These are phyloP conservation scores for Pleurozium schreberi DNA, from an alignment of 225 moss, liverwort and hornwort genomes.

Conservation along the genomic window DNA sequence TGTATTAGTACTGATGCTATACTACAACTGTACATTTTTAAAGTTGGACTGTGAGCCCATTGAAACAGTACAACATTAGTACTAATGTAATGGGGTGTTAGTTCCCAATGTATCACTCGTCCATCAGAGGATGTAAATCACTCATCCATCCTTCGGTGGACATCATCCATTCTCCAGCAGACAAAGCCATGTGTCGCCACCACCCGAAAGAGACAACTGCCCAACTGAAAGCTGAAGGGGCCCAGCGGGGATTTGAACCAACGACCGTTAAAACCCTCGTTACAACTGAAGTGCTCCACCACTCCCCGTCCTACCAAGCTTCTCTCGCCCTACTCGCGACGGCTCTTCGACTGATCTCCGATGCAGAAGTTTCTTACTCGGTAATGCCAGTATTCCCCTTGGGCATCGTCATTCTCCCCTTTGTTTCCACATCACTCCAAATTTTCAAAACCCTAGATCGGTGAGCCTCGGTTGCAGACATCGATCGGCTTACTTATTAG, in stretches of 20 bases:
- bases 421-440: background rate
- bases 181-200: background rate
- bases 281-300: background rate
- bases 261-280: background rate
- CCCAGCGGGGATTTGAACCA: background rate
- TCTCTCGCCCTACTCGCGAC: background rate
- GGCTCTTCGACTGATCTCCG: background rate
- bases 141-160: background rate
- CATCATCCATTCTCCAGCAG: background rate
- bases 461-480: background rate
- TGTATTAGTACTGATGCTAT: too few species aligned
- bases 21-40: too few species aligned
- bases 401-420: background rate
- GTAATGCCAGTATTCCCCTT: too few species aligned
- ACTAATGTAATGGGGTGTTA: too few species aligned
- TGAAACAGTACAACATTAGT: too few species aligned
- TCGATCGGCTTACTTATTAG: background rate
- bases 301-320: too few species aligned
- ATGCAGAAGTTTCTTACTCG: background rate
- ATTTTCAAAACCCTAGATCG: background rate
- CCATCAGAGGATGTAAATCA: background rate
- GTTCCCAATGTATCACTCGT: too few species aligned
- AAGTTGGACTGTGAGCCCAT: too few species aligned
- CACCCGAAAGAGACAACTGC: background rate
- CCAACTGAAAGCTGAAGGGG: background rate